Evolutionary conservation across 1,139 yeast species (phyloP).

Genomic region (Zygosaccharomyces sapae): DNA sequence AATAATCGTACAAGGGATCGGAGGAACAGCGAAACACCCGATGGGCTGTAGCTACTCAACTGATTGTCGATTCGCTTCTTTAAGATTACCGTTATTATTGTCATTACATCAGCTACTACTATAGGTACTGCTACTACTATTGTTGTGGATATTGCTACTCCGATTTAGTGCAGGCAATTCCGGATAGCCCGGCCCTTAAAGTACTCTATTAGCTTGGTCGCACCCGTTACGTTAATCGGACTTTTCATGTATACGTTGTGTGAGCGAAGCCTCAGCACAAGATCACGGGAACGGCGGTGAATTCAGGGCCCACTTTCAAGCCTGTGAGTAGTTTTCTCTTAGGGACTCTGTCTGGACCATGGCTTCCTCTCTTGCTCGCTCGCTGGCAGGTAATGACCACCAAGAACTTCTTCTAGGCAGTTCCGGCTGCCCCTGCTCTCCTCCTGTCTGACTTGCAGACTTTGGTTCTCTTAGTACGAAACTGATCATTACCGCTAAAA

Average conservation of each 20-base stretch:
- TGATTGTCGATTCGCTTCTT: too few species aligned
- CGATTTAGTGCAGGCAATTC: too few species aligned
- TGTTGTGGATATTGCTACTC: too few species aligned
- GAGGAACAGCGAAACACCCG: too few species aligned
- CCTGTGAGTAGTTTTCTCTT: conserved; percentile 2
- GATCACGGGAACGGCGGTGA: background rate
- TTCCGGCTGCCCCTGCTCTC: background rate
- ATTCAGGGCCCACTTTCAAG: background rate
- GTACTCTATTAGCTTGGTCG: background rate
- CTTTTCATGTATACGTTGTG: background rate
- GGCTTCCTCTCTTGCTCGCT: background rate
- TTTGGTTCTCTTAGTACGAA: conserved; percentile 15
- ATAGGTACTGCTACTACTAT: too few species aligned
- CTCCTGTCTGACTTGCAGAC: background rate
- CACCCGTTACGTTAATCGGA: background rate
- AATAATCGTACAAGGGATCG: background rate
- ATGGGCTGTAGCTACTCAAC: too few species aligned
- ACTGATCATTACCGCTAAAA: conserved; percentile 21
- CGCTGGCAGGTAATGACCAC: background rate
- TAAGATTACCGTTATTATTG: too few species aligned
- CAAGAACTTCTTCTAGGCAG: background rate
- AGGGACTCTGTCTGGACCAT: conserved; percentile 1
- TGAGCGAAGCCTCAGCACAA: background rate
- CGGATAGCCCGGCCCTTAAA: too few species aligned
- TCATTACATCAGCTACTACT: too few species aligned